phyloP scores from a whole-genome alignment of 2,329 filamentous ascomycete species.

The Pseudogymnoascus sp. region DNA sequence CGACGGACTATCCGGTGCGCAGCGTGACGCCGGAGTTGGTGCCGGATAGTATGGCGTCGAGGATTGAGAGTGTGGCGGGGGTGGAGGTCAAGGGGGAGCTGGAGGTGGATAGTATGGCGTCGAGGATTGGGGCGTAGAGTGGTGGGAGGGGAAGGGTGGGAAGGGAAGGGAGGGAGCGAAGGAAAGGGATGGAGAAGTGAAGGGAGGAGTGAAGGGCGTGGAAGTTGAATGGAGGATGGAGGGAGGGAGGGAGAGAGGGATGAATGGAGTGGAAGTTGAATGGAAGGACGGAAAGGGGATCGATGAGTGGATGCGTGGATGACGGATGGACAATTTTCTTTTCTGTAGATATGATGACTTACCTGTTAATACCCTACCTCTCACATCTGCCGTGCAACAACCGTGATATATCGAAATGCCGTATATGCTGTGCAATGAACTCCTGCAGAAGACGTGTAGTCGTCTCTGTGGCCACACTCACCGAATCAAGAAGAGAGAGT shows the following conservation, averaged over 20 bases:
- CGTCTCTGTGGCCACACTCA: not conserved
- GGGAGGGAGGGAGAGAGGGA: conserved; percentile 54
- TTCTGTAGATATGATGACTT: not conserved
- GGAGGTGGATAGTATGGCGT: conserved; percentile 51
- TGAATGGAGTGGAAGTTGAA: not conserved
- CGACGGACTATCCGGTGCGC: conserved; percentile 47
- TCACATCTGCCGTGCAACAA: not conserved
- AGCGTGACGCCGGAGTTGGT: conserved; percentile 52
- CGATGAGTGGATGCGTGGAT: not conserved
- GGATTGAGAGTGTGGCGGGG: not conserved
- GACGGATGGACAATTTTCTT: not conserved
- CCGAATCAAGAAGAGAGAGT: not conserved
- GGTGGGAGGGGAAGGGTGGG: conserved; percentile 38
- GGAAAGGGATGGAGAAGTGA: conserved; percentile 42
- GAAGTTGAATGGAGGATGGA: conserved; percentile 50
- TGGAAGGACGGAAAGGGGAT: not conserved
- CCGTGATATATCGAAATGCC: not conserved
- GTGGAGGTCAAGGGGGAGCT: conserved; percentile 46
- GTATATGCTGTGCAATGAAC: not conserved
- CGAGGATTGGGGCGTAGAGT: not conserved
- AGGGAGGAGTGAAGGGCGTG: conserved; percentile 36
- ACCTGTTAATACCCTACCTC: not conserved
- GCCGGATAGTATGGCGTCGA: conserved; percentile 48
- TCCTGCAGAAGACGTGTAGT: not conserved
- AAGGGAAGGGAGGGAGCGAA: conserved; percentile 51